Percentiles rank a stretch among this genome's conserved stretches.
phyloP scores from a whole-genome alignment of 1,139 yeast genomes.

The Taphrina deformans region DNA sequence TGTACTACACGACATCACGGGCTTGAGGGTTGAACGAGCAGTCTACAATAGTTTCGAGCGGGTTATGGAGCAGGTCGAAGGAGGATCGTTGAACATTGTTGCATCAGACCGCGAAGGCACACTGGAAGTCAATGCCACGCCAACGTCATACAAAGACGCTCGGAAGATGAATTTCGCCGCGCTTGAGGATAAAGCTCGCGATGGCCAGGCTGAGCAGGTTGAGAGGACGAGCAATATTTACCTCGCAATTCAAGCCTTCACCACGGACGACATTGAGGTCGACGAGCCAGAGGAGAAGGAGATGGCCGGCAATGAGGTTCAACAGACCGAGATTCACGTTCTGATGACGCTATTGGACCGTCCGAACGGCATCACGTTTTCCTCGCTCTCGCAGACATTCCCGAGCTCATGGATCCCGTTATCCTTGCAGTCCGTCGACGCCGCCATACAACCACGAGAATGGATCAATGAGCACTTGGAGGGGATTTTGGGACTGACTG shows the following conservation, averaged over 20 bases:
- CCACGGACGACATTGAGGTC: constrained; percentile 42
- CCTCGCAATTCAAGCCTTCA: constrained; percentile 22
- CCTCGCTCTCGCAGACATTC: constrained; percentile 81
- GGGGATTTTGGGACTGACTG: constrained; percentile 72
- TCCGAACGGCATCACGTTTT: constrained; percentile 69
- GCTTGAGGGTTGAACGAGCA: constrained; percentile 63
- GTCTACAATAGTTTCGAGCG: constrained; percentile 69
- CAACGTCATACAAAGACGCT: constrained; percentile 5
- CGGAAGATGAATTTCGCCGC: constrained; percentile 18
- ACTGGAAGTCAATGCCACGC: background rate
- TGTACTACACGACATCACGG: constrained; percentile 79
- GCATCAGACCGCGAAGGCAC: constrained; percentile 21
- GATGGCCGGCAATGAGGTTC: constrained; percentile 40
- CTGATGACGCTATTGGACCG: constrained; percentile 73
- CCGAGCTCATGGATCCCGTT: constrained; percentile 88
- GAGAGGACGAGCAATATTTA: constrained; percentile 3
- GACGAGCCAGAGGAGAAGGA: constrained; percentile 40
- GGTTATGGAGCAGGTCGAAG: constrained; percentile 87
- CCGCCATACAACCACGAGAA: constrained; percentile 65
- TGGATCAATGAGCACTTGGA: constrained; percentile 96
- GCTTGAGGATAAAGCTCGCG: constrained; percentile 11
- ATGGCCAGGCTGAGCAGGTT: background rate
- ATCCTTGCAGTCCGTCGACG: constrained; percentile 53
- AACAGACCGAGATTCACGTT: constrained; percentile 48
- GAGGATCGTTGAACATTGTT: constrained; percentile 43